These are phyloP conservation scores for Galerina marginata DNA, from an alignment of 768 basidiomycete species.

Conservation along the genomic window DNA sequence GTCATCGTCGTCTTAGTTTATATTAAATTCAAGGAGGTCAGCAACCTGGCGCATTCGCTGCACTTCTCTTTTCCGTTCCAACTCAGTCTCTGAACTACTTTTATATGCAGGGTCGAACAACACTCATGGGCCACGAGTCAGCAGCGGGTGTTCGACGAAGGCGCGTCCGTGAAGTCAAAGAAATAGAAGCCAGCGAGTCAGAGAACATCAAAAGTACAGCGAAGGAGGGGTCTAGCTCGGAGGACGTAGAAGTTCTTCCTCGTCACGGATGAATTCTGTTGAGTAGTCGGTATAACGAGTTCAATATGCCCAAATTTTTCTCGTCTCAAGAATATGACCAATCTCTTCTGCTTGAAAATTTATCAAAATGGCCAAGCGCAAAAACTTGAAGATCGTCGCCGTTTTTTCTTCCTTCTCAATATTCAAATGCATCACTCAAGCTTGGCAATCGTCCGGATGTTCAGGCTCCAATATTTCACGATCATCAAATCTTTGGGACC, in stretches of 20 bases:
- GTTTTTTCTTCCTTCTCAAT: no score
- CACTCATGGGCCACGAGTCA: constrained; percentile 60
- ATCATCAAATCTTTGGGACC: no score
- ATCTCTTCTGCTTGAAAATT: background rate
- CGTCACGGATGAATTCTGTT: background rate
- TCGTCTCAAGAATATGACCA: background rate
- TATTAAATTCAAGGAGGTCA: constrained; percentile 68
- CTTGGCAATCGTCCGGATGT: no score
- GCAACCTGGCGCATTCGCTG: constrained; percentile 5
- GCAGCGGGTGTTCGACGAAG: constrained; percentile 39
- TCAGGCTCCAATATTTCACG: no score
- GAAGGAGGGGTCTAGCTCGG: constrained; percentile 1
- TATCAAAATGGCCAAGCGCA: no score
- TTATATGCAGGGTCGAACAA: constrained; percentile 62
- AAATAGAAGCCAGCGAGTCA: constrained; percentile 5
- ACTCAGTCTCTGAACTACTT: background rate
- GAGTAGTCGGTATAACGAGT: background rate
- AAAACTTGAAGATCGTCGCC: no score
- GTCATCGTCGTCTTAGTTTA: constrained; percentile 70
- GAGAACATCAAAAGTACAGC: background rate
- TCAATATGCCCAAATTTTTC: background rate
- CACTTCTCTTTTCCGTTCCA: background rate
- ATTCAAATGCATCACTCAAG: no score
- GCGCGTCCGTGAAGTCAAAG: constrained; percentile 14
- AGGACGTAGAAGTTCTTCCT: constrained; percentile 16